Percentiles rank a stretch among this genome's conserved stretches.
Evolutionary conservation across 192 early-diverging fungal species (phyloP).

Genomic region (Entomortierella lignicola): DNA sequence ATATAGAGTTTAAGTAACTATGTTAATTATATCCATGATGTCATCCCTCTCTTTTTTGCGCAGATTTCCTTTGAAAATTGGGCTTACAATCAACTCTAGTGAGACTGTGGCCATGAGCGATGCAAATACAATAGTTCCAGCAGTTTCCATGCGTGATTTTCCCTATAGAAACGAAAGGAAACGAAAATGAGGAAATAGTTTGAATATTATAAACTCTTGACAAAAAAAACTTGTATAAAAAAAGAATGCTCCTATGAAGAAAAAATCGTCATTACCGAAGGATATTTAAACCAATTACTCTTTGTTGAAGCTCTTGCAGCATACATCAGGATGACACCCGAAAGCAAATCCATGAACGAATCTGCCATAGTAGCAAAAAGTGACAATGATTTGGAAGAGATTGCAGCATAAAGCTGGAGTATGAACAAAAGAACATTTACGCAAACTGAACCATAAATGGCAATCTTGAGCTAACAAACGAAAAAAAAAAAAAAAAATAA

Average conservation of each 20-base stretch:
- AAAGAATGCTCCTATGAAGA: too few relatives aligned
- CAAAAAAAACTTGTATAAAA: too few relatives aligned
- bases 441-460: slow-evolving; percentile 73
- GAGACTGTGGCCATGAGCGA: slow-evolving; percentile 82
- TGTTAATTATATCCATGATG: too few relatives aligned
- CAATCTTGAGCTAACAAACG: slow-evolving; percentile 65
- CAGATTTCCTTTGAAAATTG: background rate
- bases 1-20: background rate
- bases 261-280: slow-evolving; percentile 60
- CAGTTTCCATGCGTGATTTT: slow-evolving; percentile 79
- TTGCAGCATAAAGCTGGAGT: slow-evolving; percentile 78
- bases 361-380: slow-evolving; percentile 86
- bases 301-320: slow-evolving; percentile 69
- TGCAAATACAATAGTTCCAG: slow-evolving; percentile 83
- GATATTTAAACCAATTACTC: slow-evolving; percentile 75
- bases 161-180: too few relatives aligned
- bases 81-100: slow-evolving; percentile 70
- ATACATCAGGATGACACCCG: slow-evolving; percentile 70
- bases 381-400: slow-evolving; percentile 77
- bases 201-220: too few relatives aligned
- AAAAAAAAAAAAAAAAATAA: background rate
- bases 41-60: background rate
- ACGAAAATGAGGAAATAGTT: too few relatives aligned
- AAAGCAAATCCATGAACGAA: slow-evolving; percentile 84
- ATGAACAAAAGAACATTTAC: slow-evolving; percentile 76